Evolutionary conservation across 768 basidiomycete genomes (phyloP).

Genomic region (Phaeotremella fagi): DNA sequence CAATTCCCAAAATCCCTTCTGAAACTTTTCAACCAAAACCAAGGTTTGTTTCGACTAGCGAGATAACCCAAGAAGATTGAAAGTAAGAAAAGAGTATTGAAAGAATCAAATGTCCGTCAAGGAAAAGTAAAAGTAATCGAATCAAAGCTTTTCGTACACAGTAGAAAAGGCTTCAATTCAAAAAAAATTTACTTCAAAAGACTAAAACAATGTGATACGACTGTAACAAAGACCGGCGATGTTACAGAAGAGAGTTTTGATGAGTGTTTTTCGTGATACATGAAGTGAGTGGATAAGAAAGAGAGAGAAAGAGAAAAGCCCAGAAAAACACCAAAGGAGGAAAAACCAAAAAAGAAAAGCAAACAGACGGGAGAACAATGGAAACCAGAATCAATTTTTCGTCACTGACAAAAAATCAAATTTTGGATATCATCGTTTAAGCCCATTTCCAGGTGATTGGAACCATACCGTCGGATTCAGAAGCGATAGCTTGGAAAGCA

Average conservation of each 20-base stretch:
- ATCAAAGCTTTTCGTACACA: too few relatives aligned
- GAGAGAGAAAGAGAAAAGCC: background rate
- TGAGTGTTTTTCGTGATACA: background rate
- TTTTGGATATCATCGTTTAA: background rate
- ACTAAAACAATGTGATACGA: too few relatives aligned
- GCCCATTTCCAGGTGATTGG: slow-evolving; percentile 48
- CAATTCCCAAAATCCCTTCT: too few relatives aligned
- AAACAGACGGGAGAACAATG: background rate
- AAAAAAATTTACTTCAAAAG: too few relatives aligned
- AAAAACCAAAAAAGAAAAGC: background rate
- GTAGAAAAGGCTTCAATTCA: background rate
- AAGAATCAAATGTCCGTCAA: too few relatives aligned
- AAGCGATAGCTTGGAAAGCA: slow-evolving; percentile 62
- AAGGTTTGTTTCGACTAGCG: too few relatives aligned
- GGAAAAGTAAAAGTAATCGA: too few relatives aligned
- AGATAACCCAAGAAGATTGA: too few relatives aligned
- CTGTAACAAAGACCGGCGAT: too few relatives aligned
- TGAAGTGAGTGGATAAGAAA: background rate
- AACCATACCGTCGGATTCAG: slow-evolving; percentile 56
- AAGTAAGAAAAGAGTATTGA: too few relatives aligned
- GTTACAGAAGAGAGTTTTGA: background rate
- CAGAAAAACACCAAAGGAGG: background rate
- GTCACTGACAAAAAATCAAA: background rate
- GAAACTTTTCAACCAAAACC: too few relatives aligned
- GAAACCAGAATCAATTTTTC: too few relatives aligned